Percentiles rank a stretch among this genome's conserved stretches.
Evolutionary conservation across 1,284 basidiomycete species (phyloP).

Genomic region (Boletus smithii): DNA sequence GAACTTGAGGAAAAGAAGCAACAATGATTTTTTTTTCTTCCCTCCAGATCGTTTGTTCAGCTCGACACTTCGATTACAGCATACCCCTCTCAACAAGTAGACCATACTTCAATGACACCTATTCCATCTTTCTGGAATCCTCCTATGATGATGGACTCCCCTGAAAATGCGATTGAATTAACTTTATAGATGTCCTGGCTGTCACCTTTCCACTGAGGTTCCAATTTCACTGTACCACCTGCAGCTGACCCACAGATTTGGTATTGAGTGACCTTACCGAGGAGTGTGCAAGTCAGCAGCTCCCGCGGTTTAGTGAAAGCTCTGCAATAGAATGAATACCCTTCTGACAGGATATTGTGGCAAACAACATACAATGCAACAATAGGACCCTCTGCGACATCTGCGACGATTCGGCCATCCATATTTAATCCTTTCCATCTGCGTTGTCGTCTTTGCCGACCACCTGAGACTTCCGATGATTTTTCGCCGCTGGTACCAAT

Average conservation of each 20-base stretch:
- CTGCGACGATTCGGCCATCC: constrained; percentile 43
- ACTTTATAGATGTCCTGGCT: constrained; percentile 52
- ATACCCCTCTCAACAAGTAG: constrained; percentile 12
- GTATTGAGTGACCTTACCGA: constrained; percentile 54
- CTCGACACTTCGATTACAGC: constrained; percentile 2
- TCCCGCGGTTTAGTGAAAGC: constrained; percentile 45
- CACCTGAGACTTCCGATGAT: constrained; percentile 21
- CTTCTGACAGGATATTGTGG: background rate
- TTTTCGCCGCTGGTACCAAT: constrained; percentile 68
- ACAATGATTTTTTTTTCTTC: constrained; percentile 7
- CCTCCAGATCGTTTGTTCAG: constrained; percentile 1
- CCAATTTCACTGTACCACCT: constrained; percentile 38
- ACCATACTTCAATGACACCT: constrained; percentile 62
- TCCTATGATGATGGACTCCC: constrained; percentile 50
- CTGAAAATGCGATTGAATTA: constrained; percentile 49
- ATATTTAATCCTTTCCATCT: constrained; percentile 70
- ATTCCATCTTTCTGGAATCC: constrained; percentile 56
- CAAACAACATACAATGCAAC: constrained; percentile 54
- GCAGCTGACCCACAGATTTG: constrained; percentile 35
- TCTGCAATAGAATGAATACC: constrained; percentile 35
- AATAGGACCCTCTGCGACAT: constrained; percentile 66
- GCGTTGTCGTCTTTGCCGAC: constrained; percentile 52
- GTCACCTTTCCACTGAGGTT: constrained; percentile 45
- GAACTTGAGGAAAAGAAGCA: constrained; percentile 50
- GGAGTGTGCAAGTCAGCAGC: constrained; percentile 55